Evolutionary conservation across 345 rosid genomes (phyloP).

Genomic region (Abelmoschus esculentus): DNA sequence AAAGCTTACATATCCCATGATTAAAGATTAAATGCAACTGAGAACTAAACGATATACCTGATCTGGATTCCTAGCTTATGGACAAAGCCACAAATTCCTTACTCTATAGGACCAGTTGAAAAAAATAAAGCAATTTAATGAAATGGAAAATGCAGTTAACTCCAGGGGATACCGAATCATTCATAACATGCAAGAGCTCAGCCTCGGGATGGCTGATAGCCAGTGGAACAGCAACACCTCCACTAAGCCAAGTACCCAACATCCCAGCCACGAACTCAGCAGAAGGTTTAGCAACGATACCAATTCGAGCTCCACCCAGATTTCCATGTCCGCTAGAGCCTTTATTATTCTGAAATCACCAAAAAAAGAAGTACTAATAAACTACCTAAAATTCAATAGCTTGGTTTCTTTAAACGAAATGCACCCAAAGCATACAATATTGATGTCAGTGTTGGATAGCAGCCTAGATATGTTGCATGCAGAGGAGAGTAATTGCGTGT

Average conservation of each 20-base stretch:
- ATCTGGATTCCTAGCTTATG: neutral
- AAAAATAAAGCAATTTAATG: neutral
- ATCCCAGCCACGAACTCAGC: constrained; percentile 53
- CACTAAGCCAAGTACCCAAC: constrained; percentile 81
- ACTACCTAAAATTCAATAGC: too few relatives aligned
- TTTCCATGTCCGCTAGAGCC: constrained; percentile 24
- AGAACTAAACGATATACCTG: neutral
- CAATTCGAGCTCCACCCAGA: constrained; percentile 82
- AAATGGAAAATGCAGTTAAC: neutral
- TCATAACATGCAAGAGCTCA: constrained; percentile 87
- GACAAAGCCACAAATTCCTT: neutral
- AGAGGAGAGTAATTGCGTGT: constrained; percentile 11
- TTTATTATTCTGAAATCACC: constrained; percentile 21
- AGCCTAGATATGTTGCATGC: constrained; percentile 43
- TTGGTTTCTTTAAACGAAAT: too few relatives aligned
- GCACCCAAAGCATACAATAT: constrained; percentile 17
- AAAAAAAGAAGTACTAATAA: neutral
- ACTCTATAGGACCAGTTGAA: neutral
- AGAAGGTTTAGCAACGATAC: constrained; percentile 90
- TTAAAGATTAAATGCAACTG: too few relatives aligned
- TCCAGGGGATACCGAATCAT: constrained; percentile 59
- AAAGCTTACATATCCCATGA: too few relatives aligned
- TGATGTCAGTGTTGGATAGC: constrained; percentile 30
- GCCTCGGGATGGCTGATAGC: constrained; percentile 89
- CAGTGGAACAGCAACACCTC: constrained; percentile 53